Base-by-base conservation (phyloP, 257 asterid genomes). In the Salvia hispanica region DNA sequence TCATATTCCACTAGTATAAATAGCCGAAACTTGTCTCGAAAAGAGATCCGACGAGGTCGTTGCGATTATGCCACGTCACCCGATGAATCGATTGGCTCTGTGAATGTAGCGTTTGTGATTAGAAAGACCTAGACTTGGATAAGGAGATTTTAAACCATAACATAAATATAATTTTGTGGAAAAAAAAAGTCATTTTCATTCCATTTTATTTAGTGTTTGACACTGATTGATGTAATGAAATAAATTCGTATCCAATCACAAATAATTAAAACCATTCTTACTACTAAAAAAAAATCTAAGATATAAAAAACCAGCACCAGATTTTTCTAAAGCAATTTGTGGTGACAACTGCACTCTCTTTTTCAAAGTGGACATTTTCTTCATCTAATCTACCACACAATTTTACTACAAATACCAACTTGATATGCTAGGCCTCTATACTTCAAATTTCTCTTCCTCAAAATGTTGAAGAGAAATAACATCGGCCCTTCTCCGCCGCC, bases 401-500 rank as follows among this genome's bases (percentile, higher is more conserved):
- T 64, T 59, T 1, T 54, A 39, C 25, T 71, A 68, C 48, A 34
- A 40, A 52, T 16, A 61, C 28, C 54, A 46, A 60, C 69, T 39
- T 55, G 72, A 47, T 11, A 0, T 0, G 15, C 48, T 51, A 0
- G 28, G 46, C 14, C 9, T 45, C 15, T 40, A 39, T 21, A 25
- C 10, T 28, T 18, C 2, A 25, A 25, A 25, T 8, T 51, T 45
- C 13, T 42, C 37, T 51, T 25, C 2, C 39, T n/a, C 12, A 3
- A 15, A 25, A 7, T 31, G 37, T 8, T 33, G 50, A 15, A 15
- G 39, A 18, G 21, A 33, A 11, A 48, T 3, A 53, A 51, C 12
- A 71, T 67, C 31, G 53, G 66, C 42, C 51, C 69, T 47, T 72
- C 83, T 25, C 73, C 74, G 60, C 61, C 70, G 69, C 51, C 69